Conservation (phyloP, 352 stramenopile species). For the Globisporangium perplexum region DNA sequence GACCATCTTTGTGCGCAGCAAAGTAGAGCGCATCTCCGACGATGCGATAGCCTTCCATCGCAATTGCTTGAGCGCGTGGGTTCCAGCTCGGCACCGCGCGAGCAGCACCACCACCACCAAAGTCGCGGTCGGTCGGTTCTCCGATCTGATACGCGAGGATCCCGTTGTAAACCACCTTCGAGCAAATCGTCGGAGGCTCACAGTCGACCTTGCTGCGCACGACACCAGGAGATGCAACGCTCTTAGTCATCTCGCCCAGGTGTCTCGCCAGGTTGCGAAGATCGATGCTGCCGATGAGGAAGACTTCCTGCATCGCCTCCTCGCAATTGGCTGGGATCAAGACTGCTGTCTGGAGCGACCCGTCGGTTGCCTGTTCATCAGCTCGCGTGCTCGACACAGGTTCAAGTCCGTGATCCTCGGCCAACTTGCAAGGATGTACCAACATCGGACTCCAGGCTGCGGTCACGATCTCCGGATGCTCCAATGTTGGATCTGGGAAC, state of each 20-base stretch:
- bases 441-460: background rate
- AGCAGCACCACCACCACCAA: background rate
- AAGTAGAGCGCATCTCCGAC: constrained; percentile 21
- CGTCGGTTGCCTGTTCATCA: background rate
- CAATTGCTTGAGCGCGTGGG: constrained; percentile 20
- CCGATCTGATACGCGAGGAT: constrained; percentile 18
- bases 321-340: constrained; percentile 21
- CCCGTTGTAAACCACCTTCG: constrained; percentile 10
- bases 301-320: constrained; percentile 29
- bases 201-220: background rate
- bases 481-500: too few relatives aligned
- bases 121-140: background rate
- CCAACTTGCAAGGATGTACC: background rate
- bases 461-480: background rate
- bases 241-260: constrained; percentile 8
- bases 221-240: background rate
- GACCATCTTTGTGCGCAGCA: background rate
- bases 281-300: constrained; percentile 13
- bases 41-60: constrained; percentile 6
- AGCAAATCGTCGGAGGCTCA: background rate
- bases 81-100: constrained; percentile 16
- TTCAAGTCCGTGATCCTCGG: background rate
- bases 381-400: background rate
- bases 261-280: background rate
- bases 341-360: constrained; percentile 16